Evolutionary conservation across 257 asterid species (phyloP), one percentile per base, ranked within the genome.

Genomic region (Nicotiana attenuata): DNA sequence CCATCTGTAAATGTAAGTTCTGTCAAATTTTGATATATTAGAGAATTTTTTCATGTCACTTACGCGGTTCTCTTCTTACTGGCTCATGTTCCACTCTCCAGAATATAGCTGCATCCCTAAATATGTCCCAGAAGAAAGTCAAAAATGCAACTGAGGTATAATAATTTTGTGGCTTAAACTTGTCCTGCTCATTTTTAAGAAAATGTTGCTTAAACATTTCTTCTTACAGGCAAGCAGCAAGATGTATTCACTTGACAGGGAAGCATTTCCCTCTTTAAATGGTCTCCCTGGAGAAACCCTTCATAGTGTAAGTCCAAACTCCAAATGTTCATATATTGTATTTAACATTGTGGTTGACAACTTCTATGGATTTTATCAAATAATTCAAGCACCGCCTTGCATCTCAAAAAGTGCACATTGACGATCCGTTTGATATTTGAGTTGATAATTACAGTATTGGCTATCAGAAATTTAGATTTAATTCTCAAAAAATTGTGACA

Each of bases 131-230:
- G 86, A 92, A 91, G 90, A 94, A 96, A 90, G 97, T 96, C 87
- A 89, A 91, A 86, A 96, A 96, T 89, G 99, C 99, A 68, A 93
- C 97, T 55, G 98, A 96, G 99, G 99, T 96, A 94, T 76, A 68
- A 81, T 45, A 15, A 77, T 65, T 73, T 19, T 65, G 76, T 64
- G 59, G 28, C 63, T 24, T 63, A 79, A 57, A 67, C 66, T 60
- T 84, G 33, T 80, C n/a, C 63, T 77, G 73, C 26, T 69, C 60
- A 56, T 57, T 77, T 52, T 60, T 10, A 10, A 47, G 33, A 33
- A 24, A 57, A 61, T 80, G 82, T 63, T 78, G 53, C 67, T 61
- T n/a, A 73, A 28, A 65, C 22, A 78, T 20, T 63, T 45, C 55
- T 85, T 47, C 65, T 85, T 86, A 29, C 90, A 95, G 99, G 99